These are phyloP conservation scores for Tricholoma saponaceum DNA, from an alignment of 768 basidiomycete genomes.

Conservation along the genomic window DNA sequence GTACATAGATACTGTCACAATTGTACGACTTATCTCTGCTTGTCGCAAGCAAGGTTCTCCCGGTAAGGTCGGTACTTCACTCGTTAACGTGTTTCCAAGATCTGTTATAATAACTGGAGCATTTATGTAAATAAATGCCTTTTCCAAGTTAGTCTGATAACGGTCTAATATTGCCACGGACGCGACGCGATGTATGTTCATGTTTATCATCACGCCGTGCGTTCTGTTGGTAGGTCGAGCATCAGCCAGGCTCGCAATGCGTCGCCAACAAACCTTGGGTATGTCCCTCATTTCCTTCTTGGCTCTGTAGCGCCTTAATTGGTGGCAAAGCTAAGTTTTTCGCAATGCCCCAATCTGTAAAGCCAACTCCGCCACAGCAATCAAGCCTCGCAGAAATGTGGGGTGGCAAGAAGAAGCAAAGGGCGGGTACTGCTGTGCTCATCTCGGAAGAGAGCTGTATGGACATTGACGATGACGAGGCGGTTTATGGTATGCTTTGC, in stretches of 20 bases:
- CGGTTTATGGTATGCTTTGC: conserved; percentile 17
- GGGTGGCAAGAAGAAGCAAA: conserved; percentile 31
- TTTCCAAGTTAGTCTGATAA: background rate
- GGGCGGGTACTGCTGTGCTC: conserved; percentile 4
- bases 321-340: conserved; percentile 63
- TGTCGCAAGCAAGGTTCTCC: too few relatives aligned
- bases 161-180: background rate
- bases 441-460: conserved; percentile 23
- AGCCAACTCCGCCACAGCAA: conserved; percentile 69
- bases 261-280: conserved; percentile 75
- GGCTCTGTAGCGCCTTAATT: background rate
- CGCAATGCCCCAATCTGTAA: conserved; percentile 64
- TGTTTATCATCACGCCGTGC: conserved; percentile 43
- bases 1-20: too few relatives aligned
- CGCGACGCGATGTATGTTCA: conserved; percentile 42
- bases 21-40: too few relatives aligned
- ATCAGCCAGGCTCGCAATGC: conserved; percentile 37
- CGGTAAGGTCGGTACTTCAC: too few relatives aligned
- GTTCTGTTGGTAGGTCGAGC: conserved; percentile 26
- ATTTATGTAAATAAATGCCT: background rate
- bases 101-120: background rate
- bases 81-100: background rate
- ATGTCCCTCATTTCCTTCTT: conserved; percentile 8
- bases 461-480: conserved; percentile 25
- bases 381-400: conserved; percentile 77